Evolutionary conservation across 192 early-diverging fungal genomes (phyloP).

Genomic region (Rhizoclosmatium globosum): DNA sequence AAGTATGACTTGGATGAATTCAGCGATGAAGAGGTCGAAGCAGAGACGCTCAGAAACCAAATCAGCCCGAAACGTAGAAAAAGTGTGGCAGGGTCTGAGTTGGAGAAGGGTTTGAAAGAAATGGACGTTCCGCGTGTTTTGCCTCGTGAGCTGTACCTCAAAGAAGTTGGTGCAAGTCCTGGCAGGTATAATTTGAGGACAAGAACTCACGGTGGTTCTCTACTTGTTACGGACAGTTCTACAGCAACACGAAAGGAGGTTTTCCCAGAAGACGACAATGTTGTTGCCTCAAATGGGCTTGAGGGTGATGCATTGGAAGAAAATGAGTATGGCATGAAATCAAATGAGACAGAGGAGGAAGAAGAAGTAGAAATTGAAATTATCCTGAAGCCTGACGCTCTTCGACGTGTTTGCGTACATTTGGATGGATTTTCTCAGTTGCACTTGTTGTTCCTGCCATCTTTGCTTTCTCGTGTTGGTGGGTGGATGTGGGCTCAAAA

Average conservation of each 20-base stretch:
- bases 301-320: not conserved
- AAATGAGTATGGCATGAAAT: no score
- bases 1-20: constrained; percentile 30
- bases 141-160: no score
- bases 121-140: no score
- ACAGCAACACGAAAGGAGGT: no score
- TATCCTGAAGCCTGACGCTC: constrained; percentile 12
- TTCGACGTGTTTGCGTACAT: not conserved
- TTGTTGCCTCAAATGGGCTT: not conserved
- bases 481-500: not conserved
- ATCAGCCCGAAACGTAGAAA: constrained; percentile 18
- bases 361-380: constrained; percentile 1
- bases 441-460: constrained; percentile 20
- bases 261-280: no score
- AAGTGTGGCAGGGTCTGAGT: constrained; percentile 19
- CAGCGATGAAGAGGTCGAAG: not conserved
- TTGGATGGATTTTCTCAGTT: constrained; percentile 18
- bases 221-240: no score
- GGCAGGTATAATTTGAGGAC: not conserved
- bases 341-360: not conserved
- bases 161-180: no score
- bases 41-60: not conserved
- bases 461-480: constrained; percentile 19
- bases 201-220: no score
- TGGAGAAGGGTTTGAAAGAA: no score